phyloP scores from a whole-genome alignment of 148 eudicot species.

The Rhododendron kiyosumense region DNA sequence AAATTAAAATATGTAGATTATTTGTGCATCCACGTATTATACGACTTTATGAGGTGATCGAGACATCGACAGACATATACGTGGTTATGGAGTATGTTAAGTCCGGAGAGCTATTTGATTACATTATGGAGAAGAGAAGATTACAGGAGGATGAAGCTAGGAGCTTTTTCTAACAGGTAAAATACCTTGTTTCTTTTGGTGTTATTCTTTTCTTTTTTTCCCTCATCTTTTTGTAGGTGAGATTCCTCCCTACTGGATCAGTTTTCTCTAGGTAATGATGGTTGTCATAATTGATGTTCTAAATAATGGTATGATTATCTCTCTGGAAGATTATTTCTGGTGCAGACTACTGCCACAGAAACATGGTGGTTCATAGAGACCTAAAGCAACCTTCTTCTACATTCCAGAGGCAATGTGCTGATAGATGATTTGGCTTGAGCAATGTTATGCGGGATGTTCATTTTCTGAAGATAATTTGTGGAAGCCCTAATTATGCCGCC shows the following conservation, averaged over 20 bases:
- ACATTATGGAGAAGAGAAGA: slow-evolving; percentile 36
- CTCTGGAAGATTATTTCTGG: slow-evolving; percentile 33
- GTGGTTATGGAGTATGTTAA: slow-evolving; percentile 41
- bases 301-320: background rate
- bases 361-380: too few species aligned
- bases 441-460: slow-evolving; percentile 38
- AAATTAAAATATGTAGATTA: slow-evolving; percentile 35
- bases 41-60: slow-evolving; percentile 37
- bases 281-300: background rate
- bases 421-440: slow-evolving; percentile 36
- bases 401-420: too few species aligned
- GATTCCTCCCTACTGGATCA: background rate
- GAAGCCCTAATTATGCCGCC: slow-evolving; percentile 49
- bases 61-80: slow-evolving; percentile 29
- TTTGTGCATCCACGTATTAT: slow-evolving; percentile 40
- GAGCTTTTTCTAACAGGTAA: slow-evolving; percentile 36
- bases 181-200: background rate
- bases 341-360: too few species aligned
- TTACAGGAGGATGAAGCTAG: slow-evolving; percentile 42
- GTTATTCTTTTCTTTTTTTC: background rate
- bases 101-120: slow-evolving; percentile 37
- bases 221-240: background rate
- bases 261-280: background rate
- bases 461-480: slow-evolving; percentile 38
- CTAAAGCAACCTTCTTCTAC: too few species aligned